phyloP scores from a whole-genome alignment of 2,329 filamentous ascomycete species.

The Massarina eburnea region DNA sequence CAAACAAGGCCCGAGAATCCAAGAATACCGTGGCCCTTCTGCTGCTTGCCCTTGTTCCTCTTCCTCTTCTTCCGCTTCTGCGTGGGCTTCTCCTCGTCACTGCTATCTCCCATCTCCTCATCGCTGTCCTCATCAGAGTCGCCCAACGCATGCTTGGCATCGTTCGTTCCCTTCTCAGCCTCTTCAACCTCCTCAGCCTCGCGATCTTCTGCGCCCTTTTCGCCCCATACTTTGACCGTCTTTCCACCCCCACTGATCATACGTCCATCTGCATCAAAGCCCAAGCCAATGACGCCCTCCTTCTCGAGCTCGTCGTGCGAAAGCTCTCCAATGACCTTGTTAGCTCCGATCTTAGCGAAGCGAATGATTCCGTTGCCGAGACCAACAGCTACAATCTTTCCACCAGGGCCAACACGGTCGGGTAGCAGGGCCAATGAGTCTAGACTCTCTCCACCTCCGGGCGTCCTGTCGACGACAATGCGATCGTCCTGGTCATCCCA shows the following conservation, averaged over 20 bases:
- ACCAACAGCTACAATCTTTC: slow-evolving; percentile 77
- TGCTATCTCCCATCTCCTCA: slow-evolving; percentile 44
- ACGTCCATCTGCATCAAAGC: slow-evolving; percentile 80
- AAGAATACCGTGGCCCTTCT: slow-evolving; percentile 36
- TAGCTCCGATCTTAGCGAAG: slow-evolving; percentile 72
- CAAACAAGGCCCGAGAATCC: slow-evolving; percentile 39
- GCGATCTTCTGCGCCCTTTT: slow-evolving; percentile 57
- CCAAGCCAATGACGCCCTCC: slow-evolving; percentile 79
- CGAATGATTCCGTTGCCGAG: slow-evolving; percentile 78
- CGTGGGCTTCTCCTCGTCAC: slow-evolving; percentile 48
- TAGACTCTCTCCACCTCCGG: slow-evolving; percentile 72
- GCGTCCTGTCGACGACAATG: slow-evolving; percentile 69
- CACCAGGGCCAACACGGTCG: slow-evolving; percentile 64
- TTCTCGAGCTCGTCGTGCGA: slow-evolving; percentile 73
- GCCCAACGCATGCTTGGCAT: slow-evolving; percentile 28
- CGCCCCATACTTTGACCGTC: slow-evolving; percentile 86
- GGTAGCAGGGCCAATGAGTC: slow-evolving; percentile 77
- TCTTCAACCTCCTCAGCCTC: slow-evolving; percentile 54
- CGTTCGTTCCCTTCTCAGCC: slow-evolving; percentile 41
- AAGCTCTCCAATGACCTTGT: slow-evolving; percentile 69
- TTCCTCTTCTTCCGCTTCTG: slow-evolving; percentile 49
- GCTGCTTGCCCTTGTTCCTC: slow-evolving; percentile 40
- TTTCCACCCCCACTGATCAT: slow-evolving; percentile 88
- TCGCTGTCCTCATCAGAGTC: slow-evolving; percentile 53
- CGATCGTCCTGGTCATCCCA: slow-evolving; percentile 96